Evolutionary conservation across 148 eudicot genomes (phyloP).

Genomic region (Silene conica): DNA sequence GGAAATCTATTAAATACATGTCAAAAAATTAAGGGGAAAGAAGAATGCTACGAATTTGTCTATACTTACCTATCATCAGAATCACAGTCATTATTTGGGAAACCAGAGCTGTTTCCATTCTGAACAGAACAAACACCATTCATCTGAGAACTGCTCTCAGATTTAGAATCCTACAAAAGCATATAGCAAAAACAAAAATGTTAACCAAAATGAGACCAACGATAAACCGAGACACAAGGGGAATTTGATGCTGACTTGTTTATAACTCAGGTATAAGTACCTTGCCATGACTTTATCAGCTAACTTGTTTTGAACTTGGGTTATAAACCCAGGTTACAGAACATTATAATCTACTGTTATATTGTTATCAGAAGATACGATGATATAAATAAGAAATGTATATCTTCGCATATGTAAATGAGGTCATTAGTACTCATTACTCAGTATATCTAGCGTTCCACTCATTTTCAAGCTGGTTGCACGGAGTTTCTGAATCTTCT

Average conservation of each 20-base stretch:
- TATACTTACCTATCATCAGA: slow-evolving; percentile 43
- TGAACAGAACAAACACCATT: slow-evolving; percentile 43
- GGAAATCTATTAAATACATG: slow-evolving; percentile 10
- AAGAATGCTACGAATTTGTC: neutral
- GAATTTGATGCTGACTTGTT: neutral
- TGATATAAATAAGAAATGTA: neutral
- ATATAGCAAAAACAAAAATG: slow-evolving; percentile 6
- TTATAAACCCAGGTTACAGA: neutral
- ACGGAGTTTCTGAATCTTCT: neutral
- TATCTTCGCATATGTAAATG: neutral
- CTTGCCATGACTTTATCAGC: neutral
- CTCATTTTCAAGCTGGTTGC: neutral
- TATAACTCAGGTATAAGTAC: neutral
- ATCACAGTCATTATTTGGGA: slow-evolving; percentile 31
- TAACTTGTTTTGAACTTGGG: too few relatives aligned
- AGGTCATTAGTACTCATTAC: neutral
- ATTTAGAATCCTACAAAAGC: slow-evolving; percentile 41
- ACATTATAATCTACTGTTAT: neutral
- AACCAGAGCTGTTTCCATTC: slow-evolving; percentile 31
- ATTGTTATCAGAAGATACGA: neutral
- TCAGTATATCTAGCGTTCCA: neutral
- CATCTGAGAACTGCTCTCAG: slow-evolving; percentile 39
- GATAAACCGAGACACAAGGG: neutral
- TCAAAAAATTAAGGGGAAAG: slow-evolving; percentile 8
- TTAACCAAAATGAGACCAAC: neutral